These are phyloP conservation scores for Gaertneriomyces sp. DNA, from an alignment of 192 early-diverging fungal genomes.

Conservation along the genomic window DNA sequence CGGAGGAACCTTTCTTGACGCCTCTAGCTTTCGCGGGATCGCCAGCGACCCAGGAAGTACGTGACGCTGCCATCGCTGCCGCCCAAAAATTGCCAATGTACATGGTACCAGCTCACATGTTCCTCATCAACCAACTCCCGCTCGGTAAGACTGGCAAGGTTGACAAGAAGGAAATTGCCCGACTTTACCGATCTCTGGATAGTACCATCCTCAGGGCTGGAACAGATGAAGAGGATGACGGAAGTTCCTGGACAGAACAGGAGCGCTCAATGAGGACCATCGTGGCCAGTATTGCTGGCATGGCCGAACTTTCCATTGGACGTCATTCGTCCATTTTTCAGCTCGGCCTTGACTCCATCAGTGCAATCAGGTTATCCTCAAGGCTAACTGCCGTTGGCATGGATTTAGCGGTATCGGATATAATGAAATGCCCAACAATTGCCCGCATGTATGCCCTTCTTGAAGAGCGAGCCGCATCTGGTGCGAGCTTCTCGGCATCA, in stretches of 20 bases:
- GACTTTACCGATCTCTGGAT: constrained; percentile 2
- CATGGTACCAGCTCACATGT: constrained; percentile 16
- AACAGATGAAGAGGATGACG: background rate
- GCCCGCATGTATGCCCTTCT: background rate
- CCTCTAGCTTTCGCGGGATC: background rate
- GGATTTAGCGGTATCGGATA: constrained; percentile 11
- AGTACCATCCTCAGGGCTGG: background rate
- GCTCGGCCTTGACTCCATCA: constrained; percentile 27
- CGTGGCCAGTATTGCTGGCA: background rate
- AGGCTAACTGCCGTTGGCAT: background rate
- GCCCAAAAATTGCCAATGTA: constrained; percentile 5
- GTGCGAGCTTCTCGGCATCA: no score
- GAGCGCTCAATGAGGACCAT: background rate
- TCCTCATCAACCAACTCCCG: constrained; percentile 11
- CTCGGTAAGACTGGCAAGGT: constrained; percentile 12
- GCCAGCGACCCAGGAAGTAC: background rate
- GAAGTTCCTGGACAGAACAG: background rate
- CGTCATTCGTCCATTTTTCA: constrained; percentile 15
- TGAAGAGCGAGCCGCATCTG: background rate
- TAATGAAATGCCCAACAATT: constrained; percentile 16
- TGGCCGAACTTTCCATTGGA: background rate
- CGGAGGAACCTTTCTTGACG: background rate
- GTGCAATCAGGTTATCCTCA: constrained; percentile 15
- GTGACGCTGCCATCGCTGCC: background rate
- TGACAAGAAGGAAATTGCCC: constrained; percentile 6